A percentile compares a stretch with the other conserved stretches of the same genome.
Conservation (phyloP, 805 yeast species). For the Lachancea meyersii region DNA sequence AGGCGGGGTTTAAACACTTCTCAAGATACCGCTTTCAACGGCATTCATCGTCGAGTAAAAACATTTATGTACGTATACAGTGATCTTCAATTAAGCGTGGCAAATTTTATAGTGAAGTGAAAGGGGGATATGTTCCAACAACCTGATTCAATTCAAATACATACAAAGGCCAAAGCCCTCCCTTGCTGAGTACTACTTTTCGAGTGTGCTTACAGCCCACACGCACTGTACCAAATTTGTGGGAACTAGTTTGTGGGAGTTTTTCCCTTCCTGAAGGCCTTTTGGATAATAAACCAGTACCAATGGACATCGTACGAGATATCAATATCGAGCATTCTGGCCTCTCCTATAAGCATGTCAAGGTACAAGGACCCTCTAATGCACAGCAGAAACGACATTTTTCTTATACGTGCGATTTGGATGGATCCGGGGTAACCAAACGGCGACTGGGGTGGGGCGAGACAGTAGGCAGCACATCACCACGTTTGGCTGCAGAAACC, state of each 20-base stretch:
- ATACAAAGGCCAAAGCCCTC: background rate
- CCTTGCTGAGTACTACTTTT: background rate
- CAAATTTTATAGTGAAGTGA: background rate
- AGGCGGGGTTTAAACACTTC: no score
- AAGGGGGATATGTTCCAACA: background rate
- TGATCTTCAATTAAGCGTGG: background rate
- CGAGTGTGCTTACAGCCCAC: background rate
- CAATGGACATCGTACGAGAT: slow-evolving; percentile 3
- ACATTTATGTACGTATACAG: background rate
- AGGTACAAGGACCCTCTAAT: background rate
- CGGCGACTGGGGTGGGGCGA: slow-evolving; percentile 1
- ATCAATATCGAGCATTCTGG: slow-evolving; percentile 2
- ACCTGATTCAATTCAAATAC: background rate
- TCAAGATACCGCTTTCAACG: no score
- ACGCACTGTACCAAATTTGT: background rate
- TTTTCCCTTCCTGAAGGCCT: background rate
- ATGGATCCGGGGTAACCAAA: background rate
- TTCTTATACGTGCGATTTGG: background rate
- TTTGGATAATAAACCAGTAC: background rate
- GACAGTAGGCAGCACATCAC: background rate
- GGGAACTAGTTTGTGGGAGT: background rate
- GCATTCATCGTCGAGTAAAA: no score
- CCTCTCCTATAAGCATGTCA: background rate
- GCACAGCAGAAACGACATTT: slow-evolving; percentile 8
- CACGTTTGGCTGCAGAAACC: background rate